Evolutionary conservation across 805 yeast genomes (phyloP).

Genomic region (Hanseniaspora valbyensis): DNA sequence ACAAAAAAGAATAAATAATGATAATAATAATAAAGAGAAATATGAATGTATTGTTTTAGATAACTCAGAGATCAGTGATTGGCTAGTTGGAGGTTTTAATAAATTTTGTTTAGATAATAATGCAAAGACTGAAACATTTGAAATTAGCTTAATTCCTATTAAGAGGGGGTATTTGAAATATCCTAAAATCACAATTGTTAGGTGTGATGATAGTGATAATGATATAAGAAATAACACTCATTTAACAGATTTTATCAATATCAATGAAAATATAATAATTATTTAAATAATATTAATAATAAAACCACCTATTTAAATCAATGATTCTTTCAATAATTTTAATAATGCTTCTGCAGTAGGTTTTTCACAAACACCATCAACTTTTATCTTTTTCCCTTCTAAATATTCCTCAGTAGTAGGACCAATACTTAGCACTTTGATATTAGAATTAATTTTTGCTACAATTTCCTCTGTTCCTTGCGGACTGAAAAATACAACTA

Average conservation of each 20-base stretch:
- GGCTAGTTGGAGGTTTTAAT: constrained; percentile 72
- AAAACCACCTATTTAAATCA: background rate
- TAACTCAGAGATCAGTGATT: constrained; percentile 23
- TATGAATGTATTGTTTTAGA: constrained; percentile 41
- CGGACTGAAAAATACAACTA: constrained; percentile 86
- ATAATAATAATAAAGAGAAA: constrained; percentile 17
- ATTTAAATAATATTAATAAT: background rate
- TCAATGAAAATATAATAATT: constrained; percentile 10
- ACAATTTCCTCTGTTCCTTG: constrained; percentile 69
- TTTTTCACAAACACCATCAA: constrained; percentile 53
- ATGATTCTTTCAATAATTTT: constrained; percentile 24
- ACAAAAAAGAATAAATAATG: background rate
- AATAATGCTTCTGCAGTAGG: constrained; percentile 60
- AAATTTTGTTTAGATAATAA: constrained; percentile 34
- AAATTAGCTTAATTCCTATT: constrained; percentile 54
- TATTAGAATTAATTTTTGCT: constrained; percentile 6
- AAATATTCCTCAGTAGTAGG: constrained; percentile 76
- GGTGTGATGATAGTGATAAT: constrained; percentile 22
- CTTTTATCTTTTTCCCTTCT: constrained; percentile 38
- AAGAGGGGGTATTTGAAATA: constrained; percentile 60
- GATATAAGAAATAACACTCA: constrained; percentile 16
- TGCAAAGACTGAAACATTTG: constrained; percentile 21
- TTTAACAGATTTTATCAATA: constrained; percentile 4
- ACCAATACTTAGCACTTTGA: constrained; percentile 70
- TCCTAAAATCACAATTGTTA: constrained; percentile 48